Evolutionary conservation across 106 monocot species (phyloP).

Genomic region (Acorus gramineus): DNA sequence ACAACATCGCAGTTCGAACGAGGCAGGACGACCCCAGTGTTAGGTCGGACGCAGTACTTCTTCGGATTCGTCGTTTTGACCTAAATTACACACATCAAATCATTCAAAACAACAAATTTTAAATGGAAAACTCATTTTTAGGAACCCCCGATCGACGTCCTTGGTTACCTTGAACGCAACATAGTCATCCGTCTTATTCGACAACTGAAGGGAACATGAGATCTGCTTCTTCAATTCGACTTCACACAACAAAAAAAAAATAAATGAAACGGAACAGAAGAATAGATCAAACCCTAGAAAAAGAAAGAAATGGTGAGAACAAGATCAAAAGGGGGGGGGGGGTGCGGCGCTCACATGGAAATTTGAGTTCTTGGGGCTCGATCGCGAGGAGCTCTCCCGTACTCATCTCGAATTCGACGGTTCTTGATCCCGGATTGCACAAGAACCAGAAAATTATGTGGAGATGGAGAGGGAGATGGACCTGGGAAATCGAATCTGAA

Average conservation of each 20-base stretch:
- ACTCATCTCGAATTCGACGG: constrained; percentile 11
- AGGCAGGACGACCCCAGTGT: constrained; percentile 49
- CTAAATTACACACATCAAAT: constrained; percentile 15
- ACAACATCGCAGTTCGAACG: constrained; percentile 53
- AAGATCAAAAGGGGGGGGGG: background rate
- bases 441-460: too few species aligned
- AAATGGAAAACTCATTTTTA: background rate
- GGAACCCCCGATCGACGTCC: background rate
- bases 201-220: constrained; percentile 73
- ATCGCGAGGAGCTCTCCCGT: constrained; percentile 25
- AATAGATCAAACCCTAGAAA: background rate
- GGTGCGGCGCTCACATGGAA: constrained; percentile 11
- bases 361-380: constrained; percentile 25
- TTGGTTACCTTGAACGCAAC: constrained; percentile 71
- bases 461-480: too few species aligned
- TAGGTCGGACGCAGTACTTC: constrained; percentile 77
- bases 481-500: too few species aligned
- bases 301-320: background rate
- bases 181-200: constrained; percentile 66
- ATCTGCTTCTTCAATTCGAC: constrained; percentile 93
- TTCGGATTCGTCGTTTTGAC: constrained; percentile 82
- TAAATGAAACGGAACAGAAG: constrained; percentile 1
- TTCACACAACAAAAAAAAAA: constrained; percentile 19
- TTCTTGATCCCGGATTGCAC: too few species aligned
- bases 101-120: constrained; percentile 1